phyloP scores from a whole-genome alignment of 805 yeast species.

The Candida multigemmis region DNA sequence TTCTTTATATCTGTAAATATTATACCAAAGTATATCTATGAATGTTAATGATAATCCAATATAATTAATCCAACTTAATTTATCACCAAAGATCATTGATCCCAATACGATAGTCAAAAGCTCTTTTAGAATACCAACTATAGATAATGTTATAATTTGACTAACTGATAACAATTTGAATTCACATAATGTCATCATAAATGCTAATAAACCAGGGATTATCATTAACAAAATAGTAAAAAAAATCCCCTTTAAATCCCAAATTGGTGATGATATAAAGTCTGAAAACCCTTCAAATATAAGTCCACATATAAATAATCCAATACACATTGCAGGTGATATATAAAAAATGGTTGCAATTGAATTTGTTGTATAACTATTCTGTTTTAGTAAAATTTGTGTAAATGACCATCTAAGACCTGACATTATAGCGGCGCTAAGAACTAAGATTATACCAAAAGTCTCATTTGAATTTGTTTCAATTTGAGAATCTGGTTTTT shows the following conservation, averaged over 20 bases:
- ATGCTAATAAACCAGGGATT: constrained; percentile 82
- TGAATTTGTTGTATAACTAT: constrained; percentile 53
- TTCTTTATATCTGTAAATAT: constrained; percentile 44
- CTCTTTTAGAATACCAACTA: constrained; percentile 93
- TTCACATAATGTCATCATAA: constrained; percentile 83
- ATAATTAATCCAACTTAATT: constrained; percentile 54
- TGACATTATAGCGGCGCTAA: constrained; percentile 70
- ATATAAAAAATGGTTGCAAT: constrained; percentile 75
- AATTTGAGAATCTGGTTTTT: constrained; percentile 13
- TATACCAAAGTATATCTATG: constrained; percentile 76
- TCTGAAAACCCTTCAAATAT: constrained; percentile 57
- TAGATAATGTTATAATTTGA: constrained; percentile 74
- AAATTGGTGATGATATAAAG: constrained; percentile 47
- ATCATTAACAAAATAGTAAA: constrained; percentile 50
- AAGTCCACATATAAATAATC: constrained; percentile 54
- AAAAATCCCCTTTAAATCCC: constrained; percentile 52
- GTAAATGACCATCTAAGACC: constrained; percentile 96
- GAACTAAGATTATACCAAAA: constrained; percentile 65
- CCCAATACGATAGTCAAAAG: constrained; percentile 72
- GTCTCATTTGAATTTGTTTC: constrained; percentile 9
- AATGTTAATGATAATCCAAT: constrained; percentile 71
- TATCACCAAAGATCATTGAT: constrained; percentile 64
- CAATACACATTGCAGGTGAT: constrained; percentile 73
- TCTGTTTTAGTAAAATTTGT: constrained; percentile 60
- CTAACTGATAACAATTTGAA: constrained; percentile 75